A percentile compares a stretch with the other conserved stretches of the same genome.
Conservation (phyloP, 1,284 basidiomycete genomes). For the Melampsora larici-populina region DNA sequence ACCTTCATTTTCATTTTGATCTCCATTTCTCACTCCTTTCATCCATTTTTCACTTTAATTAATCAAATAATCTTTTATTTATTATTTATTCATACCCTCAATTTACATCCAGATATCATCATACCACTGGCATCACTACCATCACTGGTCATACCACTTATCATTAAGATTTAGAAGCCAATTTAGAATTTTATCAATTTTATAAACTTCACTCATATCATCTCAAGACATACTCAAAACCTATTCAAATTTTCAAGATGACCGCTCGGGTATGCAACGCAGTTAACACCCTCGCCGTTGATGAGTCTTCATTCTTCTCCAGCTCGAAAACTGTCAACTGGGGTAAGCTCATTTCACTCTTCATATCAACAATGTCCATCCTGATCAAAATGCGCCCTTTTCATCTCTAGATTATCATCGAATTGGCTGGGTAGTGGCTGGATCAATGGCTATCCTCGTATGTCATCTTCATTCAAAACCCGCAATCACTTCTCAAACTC, state of each 20-base stretch:
- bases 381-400: background rate
- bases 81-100: too few species aligned
- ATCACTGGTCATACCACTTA: too few species aligned
- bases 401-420: slow-evolving; percentile 9
- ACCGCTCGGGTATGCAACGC: background rate
- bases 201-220: too few species aligned
- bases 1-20: too few species aligned
- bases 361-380: background rate
- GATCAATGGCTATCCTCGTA: slow-evolving; percentile 26
- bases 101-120: too few species aligned
- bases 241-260: background rate
- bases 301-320: background rate
- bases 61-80: too few species aligned
- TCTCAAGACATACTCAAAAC: too few species aligned
- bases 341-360: background rate
- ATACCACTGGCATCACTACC: too few species aligned
- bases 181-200: too few species aligned
- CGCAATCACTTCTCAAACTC: background rate
- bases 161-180: too few species aligned
- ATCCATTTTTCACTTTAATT: too few species aligned
- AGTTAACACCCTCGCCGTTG: background rate
- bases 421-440: slow-evolving; percentile 37
- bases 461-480: background rate
- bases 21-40: too few species aligned
- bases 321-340: background rate